Base-by-base conservation (phyloP, 129 eudicot genomes). In the Helianthus tuberosus region DNA sequence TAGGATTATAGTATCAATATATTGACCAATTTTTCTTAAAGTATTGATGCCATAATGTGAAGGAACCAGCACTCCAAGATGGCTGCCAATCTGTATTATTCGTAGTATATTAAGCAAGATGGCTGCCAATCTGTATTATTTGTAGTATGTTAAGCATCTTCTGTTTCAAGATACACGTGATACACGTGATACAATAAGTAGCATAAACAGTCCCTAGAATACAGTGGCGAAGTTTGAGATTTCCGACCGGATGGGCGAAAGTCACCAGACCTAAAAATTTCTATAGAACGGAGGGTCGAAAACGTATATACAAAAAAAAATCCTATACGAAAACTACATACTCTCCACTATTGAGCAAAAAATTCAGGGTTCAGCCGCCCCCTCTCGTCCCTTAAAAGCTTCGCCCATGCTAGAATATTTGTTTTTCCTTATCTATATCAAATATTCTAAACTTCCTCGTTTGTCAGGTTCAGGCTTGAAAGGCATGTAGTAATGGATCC, bases 181-280 rank as follows among this genome's bases (percentile, higher is more conserved):
- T 10, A 20, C 63, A 32, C 44, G 11, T 61, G 66, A 12, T 12
- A 14, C 66, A 29, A 61, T 61, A 2, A 61, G 36, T 35, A 32
- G 46, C 66, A 61, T 61, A 61, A 32, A 61, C 43, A 35, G 11
- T 61, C 66, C 66, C 66, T 61, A 29, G 46, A 61, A 17, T 61
- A 60, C n/a, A n/a, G n/a, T n/a, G n/a, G n/a, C n/a, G n/a, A n/a
- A n/a, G n/a, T n/a, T n/a, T n/a, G n/a, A n/a, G n/a, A n/a, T n/a
- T n/a, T n/a, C n/a, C n/a, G n/a, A n/a, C n/a, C n/a, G n/a, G n/a
- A n/a, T n/a, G n/a, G n/a, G n/a, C n/a, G n/a, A n/a, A n/a, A n/a
- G n/a, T n/a, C n/a, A n/a, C n/a, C n/a, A n/a, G n/a, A n/a, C n/a
- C n/a, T n/a, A n/a, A n/a, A n/a, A n/a, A n/a, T n/a, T n/a, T n/a